Evolutionary conservation across 2,329 filamentous ascomycete species (phyloP).

Genomic region (Diatrype stigma): DNA sequence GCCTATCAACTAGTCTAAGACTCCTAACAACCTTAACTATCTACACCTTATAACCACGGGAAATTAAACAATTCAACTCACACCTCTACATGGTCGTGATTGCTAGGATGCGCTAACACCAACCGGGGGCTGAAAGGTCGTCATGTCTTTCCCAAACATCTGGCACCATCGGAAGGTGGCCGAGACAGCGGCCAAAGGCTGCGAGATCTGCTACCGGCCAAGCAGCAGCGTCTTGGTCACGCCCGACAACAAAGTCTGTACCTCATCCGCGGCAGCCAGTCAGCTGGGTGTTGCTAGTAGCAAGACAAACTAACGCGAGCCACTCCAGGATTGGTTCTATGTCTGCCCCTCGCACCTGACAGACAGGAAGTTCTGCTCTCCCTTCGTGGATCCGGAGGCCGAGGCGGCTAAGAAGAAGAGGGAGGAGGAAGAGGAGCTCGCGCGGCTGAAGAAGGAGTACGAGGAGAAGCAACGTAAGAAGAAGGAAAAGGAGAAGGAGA

Average conservation of each 20-base stretch:
- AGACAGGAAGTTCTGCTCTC: slow-evolving; percentile 75
- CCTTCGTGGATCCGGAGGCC: slow-evolving; percentile 66
- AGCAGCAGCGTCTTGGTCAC: slow-evolving; percentile 85
- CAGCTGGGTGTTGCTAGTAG: too few species aligned
- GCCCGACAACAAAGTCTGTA: slow-evolving; percentile 74
- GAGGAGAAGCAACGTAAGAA: slow-evolving; percentile 68
- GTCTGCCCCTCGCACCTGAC: slow-evolving; percentile 79
- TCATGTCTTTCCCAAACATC: slow-evolving; percentile 65
- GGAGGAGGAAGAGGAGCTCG: slow-evolving; percentile 60
- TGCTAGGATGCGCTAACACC: background rate
- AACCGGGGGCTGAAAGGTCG: background rate
- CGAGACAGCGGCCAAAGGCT: slow-evolving; percentile 76
- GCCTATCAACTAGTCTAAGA: too few species aligned
- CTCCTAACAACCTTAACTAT: too few species aligned
- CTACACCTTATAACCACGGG: too few species aligned
- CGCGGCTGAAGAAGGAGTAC: slow-evolving; percentile 70
- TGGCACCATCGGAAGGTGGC: slow-evolving; percentile 86
- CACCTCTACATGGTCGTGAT: too few species aligned
- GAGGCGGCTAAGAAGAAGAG: slow-evolving; percentile 62
- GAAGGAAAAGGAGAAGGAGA: slow-evolving; percentile 62
- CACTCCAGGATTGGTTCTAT: slow-evolving; percentile 76
- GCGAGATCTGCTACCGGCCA: slow-evolving; percentile 88
- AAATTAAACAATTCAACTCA: background rate
- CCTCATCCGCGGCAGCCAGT: too few species aligned
- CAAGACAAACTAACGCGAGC: too few species aligned